phyloP scores from a whole-genome alignment of 352 stramenopile genomes.

The Peronospora farinosa region DNA sequence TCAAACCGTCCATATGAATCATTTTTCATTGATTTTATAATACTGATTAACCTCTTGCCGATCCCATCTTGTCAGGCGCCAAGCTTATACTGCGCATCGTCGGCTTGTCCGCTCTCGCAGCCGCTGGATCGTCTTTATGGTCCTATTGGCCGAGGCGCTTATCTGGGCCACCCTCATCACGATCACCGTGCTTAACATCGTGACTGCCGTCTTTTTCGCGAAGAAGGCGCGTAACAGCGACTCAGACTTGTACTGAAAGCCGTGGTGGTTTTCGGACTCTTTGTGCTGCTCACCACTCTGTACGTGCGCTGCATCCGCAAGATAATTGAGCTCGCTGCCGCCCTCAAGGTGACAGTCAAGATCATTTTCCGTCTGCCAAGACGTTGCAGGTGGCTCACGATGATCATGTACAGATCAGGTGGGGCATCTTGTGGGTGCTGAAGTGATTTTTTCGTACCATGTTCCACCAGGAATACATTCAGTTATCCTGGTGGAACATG shows the following conservation, averaged over 20 bases:
- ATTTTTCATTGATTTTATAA: too few species aligned
- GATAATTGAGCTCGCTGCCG: slow-evolving; percentile 89
- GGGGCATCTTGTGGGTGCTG: slow-evolving; percentile 82
- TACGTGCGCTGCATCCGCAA: slow-evolving; percentile 70
- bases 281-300: slow-evolving; percentile 43
- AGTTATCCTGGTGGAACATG: too few species aligned
- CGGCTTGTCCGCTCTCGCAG: too few species aligned
- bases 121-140: too few species aligned
- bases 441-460: slow-evolving; percentile 79
- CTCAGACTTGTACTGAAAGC: slow-evolving; percentile 61
- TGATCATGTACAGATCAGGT: slow-evolving; percentile 81
- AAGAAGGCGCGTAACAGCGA: slow-evolving; percentile 59
- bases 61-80: slow-evolving; percentile 37
- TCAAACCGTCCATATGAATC: too few species aligned
- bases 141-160: too few species aligned
- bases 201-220: slow-evolving; percentile 50
- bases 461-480: slow-evolving; percentile 65
- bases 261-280: too few species aligned
- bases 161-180: slow-evolving; percentile 34
- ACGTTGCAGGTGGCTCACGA: slow-evolving; percentile 78
- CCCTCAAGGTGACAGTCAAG: slow-evolving; percentile 79
- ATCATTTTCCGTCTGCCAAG: slow-evolving; percentile 80
- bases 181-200: slow-evolving; percentile 40
- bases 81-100: slow-evolving; percentile 54
- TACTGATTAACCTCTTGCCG: slow-evolving; percentile 4